phyloP scores from a whole-genome alignment of 306 rosid species.

The Senna siamea region DNA sequence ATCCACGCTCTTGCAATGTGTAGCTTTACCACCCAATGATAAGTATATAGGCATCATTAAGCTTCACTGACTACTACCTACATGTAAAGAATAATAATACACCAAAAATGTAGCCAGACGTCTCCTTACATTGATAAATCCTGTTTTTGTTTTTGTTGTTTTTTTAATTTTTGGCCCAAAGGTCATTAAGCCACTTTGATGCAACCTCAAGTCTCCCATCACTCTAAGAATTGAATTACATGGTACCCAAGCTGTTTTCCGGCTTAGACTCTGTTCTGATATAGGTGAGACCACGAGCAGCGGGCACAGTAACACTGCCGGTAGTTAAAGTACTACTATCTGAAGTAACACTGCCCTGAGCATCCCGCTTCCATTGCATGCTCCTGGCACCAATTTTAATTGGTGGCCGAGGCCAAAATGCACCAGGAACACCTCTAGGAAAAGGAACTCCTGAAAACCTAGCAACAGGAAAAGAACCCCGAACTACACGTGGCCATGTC shows the following conservation, averaged over 20 bases:
- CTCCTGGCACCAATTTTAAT: slow-evolving; percentile 74
- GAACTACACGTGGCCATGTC: slow-evolving; percentile 60
- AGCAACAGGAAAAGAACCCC: slow-evolving; percentile 57
- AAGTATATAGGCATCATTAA: slow-evolving; percentile 20
- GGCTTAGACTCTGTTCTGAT: slow-evolving; percentile 75
- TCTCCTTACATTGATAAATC: neutral
- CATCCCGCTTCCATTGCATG: slow-evolving; percentile 87
- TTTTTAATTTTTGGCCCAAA: slow-evolving; percentile 9
- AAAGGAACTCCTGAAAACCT: slow-evolving; percentile 64
- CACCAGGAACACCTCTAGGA: slow-evolving; percentile 61
- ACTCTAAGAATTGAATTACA: slow-evolving; percentile 31
- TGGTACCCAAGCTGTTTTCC: slow-evolving; percentile 46
- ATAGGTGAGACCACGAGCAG: slow-evolving; percentile 73
- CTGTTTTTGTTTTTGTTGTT: neutral
- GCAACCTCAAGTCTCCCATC: slow-evolving; percentile 2
- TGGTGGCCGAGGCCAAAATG: slow-evolving; percentile 61
- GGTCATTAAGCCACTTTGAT: slow-evolving; percentile 15
- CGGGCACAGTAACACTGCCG: slow-evolving; percentile 40
- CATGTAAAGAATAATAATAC: slow-evolving; percentile 41
- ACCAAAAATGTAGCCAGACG: slow-evolving; percentile 12
- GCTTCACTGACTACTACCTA: slow-evolving; percentile 20
- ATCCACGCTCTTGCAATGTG: neutral
- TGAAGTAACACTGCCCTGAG: slow-evolving; percentile 42
- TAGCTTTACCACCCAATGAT: slow-evolving; percentile 10
- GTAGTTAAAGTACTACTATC: slow-evolving; percentile 34